Conservation (phyloP, 1,284 basidiomycete genomes). For the Apiotrichum gamsii region DNA sequence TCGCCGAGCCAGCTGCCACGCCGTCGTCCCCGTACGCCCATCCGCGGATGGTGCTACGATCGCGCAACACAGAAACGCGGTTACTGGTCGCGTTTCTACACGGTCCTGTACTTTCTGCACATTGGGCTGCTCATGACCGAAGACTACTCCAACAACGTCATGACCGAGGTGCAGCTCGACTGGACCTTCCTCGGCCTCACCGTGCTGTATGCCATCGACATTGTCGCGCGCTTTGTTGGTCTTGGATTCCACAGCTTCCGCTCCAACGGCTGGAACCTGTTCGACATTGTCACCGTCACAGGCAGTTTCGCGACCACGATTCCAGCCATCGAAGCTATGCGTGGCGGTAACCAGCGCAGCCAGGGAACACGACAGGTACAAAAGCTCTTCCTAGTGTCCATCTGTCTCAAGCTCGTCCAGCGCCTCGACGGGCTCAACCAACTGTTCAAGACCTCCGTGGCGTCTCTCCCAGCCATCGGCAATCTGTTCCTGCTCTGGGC, state of each 20-base stretch:
- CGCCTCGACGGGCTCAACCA: conserved; percentile 84
- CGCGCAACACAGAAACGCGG: conserved; percentile 86
- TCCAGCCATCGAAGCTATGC: conserved; percentile 56
- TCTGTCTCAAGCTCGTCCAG: conserved; percentile 91
- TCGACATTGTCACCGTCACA: conserved; percentile 74
- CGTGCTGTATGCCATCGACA: conserved; percentile 70
- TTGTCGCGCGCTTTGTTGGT: conserved; percentile 70
- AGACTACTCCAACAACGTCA: conserved; percentile 57
- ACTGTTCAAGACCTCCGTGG: conserved; percentile 92
- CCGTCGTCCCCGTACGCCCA: conserved; percentile 20
- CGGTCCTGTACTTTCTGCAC: conserved; percentile 74
- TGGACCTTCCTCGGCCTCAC: conserved; percentile 71
- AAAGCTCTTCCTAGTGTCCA: conserved; percentile 88
- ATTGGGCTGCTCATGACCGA: conserved; percentile 84
- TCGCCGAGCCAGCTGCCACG: conserved; percentile 61
- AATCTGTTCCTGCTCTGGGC: conserved; percentile 86
- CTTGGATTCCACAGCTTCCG: conserved; percentile 78
- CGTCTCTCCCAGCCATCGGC: conserved; percentile 80
- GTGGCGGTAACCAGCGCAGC: conserved; percentile 18
- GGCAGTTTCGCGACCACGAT: conserved; percentile 83
- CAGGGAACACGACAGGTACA: conserved; percentile 61
- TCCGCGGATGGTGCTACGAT: conserved; percentile 86
- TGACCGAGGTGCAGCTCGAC: conserved; percentile 63
- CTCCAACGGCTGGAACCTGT: conserved; percentile 86
- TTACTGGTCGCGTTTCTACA: conserved; percentile 85